A percentile compares a stretch with the other conserved stretches of the same genome.
Evolutionary conservation across 1,284 basidiomycete species (phyloP).

Genomic region (Leccinum subrobustum): DNA sequence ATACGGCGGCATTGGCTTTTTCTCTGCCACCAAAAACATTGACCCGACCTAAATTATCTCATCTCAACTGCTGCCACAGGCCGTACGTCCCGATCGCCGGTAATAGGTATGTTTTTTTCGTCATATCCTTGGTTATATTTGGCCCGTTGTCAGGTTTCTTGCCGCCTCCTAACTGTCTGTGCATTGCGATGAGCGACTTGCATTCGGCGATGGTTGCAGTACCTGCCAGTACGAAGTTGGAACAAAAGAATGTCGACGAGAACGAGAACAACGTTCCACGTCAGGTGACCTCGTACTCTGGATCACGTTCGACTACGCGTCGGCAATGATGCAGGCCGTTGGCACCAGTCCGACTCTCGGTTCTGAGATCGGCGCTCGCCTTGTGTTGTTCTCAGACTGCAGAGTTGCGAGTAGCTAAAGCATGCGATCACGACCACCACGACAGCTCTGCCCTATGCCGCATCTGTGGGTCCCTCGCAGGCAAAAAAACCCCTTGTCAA

Average conservation of each 20-base stretch:
- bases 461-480: neutral
- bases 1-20: conserved; percentile 14
- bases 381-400: neutral
- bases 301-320: conserved; percentile 5
- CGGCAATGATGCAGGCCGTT: conserved; percentile 2
- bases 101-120: conserved; percentile 6
- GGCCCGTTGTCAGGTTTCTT: neutral
- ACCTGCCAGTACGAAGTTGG: neutral
- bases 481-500: neutral
- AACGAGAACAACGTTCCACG: neutral
- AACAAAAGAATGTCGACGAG: neutral
- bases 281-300: neutral
- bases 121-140: neutral
- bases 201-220: neutral
- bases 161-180: neutral
- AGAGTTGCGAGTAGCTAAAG: neutral
- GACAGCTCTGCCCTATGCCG: neutral
- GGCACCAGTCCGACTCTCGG: neutral
- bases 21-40: conserved; percentile 7
- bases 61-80: conserved; percentile 11
- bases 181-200: neutral
- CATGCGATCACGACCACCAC: neutral
- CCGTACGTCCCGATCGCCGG: neutral
- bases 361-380: neutral
- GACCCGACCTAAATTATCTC: conserved; percentile 15